Percentiles rank a stretch among this genome's conserved stretches.
phyloP scores from a whole-genome alignment of 805 yeast genomes.

The Osmozyma mogii region DNA sequence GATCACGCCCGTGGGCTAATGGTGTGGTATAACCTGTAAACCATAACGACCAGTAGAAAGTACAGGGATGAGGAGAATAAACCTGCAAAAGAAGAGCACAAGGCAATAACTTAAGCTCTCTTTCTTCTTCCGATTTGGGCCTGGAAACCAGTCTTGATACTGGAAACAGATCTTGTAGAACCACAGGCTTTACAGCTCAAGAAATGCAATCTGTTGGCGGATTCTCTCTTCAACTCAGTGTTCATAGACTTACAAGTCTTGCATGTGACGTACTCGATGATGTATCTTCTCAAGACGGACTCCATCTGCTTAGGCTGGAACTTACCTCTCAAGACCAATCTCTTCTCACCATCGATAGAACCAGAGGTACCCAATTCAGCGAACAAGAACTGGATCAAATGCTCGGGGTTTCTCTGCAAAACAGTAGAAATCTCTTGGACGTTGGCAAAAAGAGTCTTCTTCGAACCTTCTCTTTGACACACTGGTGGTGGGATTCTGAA shows the following conservation, averaged over 20 bases:
- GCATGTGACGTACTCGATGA: constrained; percentile 95
- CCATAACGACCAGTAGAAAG: no score
- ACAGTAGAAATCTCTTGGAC: constrained; percentile 91
- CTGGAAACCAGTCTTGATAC: constrained; percentile 99
- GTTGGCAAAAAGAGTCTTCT: constrained; percentile 93
- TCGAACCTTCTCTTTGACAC: constrained; percentile 94
- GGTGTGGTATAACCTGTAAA: no score
- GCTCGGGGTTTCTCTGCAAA: constrained; percentile 94
- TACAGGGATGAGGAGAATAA: no score
- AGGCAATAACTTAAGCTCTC: constrained; percentile 33
- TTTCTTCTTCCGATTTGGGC: constrained; percentile 92
- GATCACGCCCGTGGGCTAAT: no score
- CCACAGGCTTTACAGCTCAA: constrained; percentile 98
- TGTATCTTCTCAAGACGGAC: constrained; percentile 91
- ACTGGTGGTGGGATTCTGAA: constrained; percentile 96
- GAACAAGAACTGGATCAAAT: constrained; percentile 90
- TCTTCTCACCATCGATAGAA: constrained; percentile 95
- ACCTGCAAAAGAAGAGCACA: constrained; percentile 2
- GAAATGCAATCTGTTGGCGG: constrained; percentile 92
- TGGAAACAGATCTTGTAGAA: constrained; percentile 90
- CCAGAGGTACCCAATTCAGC: constrained; percentile 99
- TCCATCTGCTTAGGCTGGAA: constrained; percentile 97
- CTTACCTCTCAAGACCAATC: constrained; percentile 96
- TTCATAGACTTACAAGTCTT: constrained; percentile 98
- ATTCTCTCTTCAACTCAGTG: constrained; percentile 92